Evolutionary conservation across 2,329 filamentous ascomycete genomes (phyloP).

Genomic region (Aspergillus oerlinghausenensis): DNA sequence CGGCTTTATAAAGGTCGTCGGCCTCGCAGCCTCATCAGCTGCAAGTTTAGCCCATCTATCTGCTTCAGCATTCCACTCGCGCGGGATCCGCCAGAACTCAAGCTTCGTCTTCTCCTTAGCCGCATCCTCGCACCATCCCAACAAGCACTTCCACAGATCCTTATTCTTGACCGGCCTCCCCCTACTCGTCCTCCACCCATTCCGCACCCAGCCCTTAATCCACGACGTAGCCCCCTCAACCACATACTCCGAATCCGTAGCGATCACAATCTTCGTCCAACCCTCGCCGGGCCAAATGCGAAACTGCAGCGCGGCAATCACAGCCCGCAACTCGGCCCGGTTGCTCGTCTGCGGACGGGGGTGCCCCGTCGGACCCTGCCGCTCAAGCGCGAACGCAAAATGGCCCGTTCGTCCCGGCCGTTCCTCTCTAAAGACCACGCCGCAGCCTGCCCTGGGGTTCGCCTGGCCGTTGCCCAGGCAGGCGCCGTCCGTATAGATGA

Average conservation of each 20-base stretch:
- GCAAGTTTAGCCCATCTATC: slow-evolving; percentile 21
- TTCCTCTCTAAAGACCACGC: slow-evolving; percentile 25
- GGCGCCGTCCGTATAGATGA: slow-evolving; percentile 47
- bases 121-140: slow-evolving; percentile 37
- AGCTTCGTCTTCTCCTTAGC: slow-evolving; percentile 31
- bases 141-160: slow-evolving; percentile 50
- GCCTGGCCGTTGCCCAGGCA: slow-evolving; percentile 42
- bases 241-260: slow-evolving; percentile 52
- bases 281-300: slow-evolving; percentile 42
- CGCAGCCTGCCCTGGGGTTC: slow-evolving; percentile 40
- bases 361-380: slow-evolving; percentile 40
- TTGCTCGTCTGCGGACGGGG: slow-evolving; percentile 44
- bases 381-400: slow-evolving; percentile 39
- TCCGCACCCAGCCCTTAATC: slow-evolving; percentile 41
- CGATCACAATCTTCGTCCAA: slow-evolving; percentile 46
- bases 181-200: slow-evolving; percentile 41
- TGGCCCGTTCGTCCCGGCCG: slow-evolving; percentile 4
- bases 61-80: slow-evolving; percentile 41
- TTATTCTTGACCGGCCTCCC: slow-evolving; percentile 43
- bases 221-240: slow-evolving; percentile 44
- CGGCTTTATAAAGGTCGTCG: neutral
- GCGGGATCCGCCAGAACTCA: slow-evolving; percentile 46
- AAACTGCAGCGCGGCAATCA: slow-evolving; percentile 47
- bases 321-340: slow-evolving; percentile 53
- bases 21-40: neutral